Percentiles rank a stretch among this genome's conserved stretches.
Conservation (phyloP, 371 early-diverging fungal genomes). For the Neoconidiobolus thromboides region DNA sequence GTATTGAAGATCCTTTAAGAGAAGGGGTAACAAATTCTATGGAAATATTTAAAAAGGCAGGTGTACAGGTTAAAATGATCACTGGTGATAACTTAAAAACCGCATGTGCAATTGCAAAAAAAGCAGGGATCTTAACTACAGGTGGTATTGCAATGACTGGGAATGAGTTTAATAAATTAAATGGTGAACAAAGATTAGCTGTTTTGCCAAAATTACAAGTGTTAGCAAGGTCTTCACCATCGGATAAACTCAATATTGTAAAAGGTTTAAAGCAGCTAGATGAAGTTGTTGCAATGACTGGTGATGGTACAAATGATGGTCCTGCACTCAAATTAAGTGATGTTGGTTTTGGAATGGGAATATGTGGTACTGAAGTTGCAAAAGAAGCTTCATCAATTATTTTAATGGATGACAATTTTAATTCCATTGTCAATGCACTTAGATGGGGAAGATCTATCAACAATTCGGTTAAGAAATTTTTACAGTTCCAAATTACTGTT, state of each 20-base stretch:
- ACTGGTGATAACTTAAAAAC: conserved; percentile 91
- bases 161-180: conserved; percentile 59
- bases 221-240: conserved; percentile 79
- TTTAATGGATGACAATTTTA: conserved; percentile 89
- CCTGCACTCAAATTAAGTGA: conserved; percentile 87
- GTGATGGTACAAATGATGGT: conserved; percentile 96
- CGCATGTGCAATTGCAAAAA: conserved; percentile 72
- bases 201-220: conserved; percentile 75
- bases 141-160: conserved; percentile 78
- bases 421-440: conserved; percentile 72
- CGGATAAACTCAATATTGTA: conserved; percentile 86
- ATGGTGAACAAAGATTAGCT: conserved; percentile 53
- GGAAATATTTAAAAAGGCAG: conserved; percentile 58
- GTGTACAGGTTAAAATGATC: conserved; percentile 90
- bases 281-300: conserved; percentile 90
- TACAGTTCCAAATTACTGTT: conserved; percentile 92
- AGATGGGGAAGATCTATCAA: conserved; percentile 91
- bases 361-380: conserved; percentile 91
- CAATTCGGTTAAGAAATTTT: conserved; percentile 84
- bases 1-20: conserved; percentile 84
- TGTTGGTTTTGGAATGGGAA: conserved; percentile 96
- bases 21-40: conserved; percentile 75
- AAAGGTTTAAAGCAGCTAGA: conserved; percentile 60
- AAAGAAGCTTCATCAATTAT: conserved; percentile 90
- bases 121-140: conserved; percentile 68